Evolutionary conservation across 2,329 filamentous ascomycete species (phyloP).

Genomic region (Penicillium sp.): DNA sequence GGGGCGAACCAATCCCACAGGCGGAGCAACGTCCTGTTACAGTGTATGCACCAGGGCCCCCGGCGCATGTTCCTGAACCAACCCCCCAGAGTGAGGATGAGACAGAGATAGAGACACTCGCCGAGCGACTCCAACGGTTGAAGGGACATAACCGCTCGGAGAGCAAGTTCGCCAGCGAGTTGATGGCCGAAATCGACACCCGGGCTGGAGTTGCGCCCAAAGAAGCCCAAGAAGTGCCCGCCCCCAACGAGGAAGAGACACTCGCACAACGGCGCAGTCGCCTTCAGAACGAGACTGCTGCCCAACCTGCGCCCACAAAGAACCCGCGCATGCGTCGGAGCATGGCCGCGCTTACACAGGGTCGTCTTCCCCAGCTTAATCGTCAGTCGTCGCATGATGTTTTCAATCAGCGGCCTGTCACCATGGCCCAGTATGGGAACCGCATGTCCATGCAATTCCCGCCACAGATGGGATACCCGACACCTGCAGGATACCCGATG

Average conservation of each 20-base stretch:
- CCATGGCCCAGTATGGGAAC: constrained; percentile 22
- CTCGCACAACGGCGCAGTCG: constrained; percentile 47
- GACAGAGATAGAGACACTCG: constrained; percentile 47
- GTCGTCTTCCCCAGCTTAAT: constrained; percentile 47
- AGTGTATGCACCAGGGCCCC: constrained; percentile 32
- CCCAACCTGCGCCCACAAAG: constrained; percentile 20
- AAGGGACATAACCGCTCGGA: constrained; percentile 36
- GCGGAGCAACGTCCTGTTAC: constrained; percentile 34
- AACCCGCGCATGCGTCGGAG: constrained; percentile 42
- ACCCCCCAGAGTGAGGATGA: constrained; percentile 37
- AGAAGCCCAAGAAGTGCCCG: constrained; percentile 19
- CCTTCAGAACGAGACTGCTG: constrained; percentile 42
- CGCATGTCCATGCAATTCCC: constrained; percentile 34
- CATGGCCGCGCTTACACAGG: constrained; percentile 52
- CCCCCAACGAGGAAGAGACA: constrained; percentile 42
- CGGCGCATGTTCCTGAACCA: constrained; percentile 21
- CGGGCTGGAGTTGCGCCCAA: constrained; percentile 26
- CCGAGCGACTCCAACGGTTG: constrained; percentile 44
- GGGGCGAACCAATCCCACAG: constrained; percentile 53
- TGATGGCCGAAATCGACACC: constrained; percentile 43
- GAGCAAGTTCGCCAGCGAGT: constrained; percentile 45
- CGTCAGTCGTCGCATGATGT: constrained; percentile 28
- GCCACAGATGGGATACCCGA: constrained; percentile 20
- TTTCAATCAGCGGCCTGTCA: constrained; percentile 12
- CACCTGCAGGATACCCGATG: constrained; percentile 18